Conservation (phyloP, 1,284 basidiomycete species). For the Baeospora myosura region DNA sequence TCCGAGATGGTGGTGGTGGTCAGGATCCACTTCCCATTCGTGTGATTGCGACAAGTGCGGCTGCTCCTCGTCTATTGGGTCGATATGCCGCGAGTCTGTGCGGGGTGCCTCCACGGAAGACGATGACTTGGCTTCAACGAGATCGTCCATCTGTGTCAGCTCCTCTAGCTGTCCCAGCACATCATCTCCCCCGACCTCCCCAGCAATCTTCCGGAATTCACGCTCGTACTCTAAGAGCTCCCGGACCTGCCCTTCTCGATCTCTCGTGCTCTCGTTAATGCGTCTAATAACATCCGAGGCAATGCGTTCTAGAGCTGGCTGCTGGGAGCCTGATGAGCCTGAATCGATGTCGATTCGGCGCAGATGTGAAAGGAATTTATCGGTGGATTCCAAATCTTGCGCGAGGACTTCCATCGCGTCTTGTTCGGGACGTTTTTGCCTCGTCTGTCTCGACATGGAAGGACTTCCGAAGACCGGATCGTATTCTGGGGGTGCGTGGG, state of each 20-base stretch:
- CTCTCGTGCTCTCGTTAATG: slow-evolving; percentile 65
- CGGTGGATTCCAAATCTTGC: slow-evolving; percentile 67
- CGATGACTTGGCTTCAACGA: slow-evolving; percentile 45
- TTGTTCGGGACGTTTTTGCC: slow-evolving; percentile 36
- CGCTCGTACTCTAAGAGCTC: slow-evolving; percentile 70
- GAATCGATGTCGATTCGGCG: slow-evolving; percentile 57
- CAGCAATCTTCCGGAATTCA: slow-evolving; percentile 69
- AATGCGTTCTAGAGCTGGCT: slow-evolving; percentile 55
- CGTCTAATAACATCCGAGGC: slow-evolving; percentile 71
- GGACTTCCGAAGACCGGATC: slow-evolving; percentile 40
- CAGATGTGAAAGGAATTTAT: slow-evolving; percentile 66
- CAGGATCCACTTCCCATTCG: slow-evolving; percentile 60
- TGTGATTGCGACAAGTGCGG: slow-evolving; percentile 19
- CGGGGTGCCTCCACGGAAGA: slow-evolving; percentile 19
- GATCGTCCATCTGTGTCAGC: slow-evolving; percentile 42
- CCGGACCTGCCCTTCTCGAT: slow-evolving; percentile 71
- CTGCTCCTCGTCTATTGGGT: slow-evolving; percentile 36
- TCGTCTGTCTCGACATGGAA: slow-evolving; percentile 21
- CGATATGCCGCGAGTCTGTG: slow-evolving; percentile 23
- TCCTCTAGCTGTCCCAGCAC: slow-evolving; percentile 63
- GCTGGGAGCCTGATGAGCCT: slow-evolving; percentile 30
- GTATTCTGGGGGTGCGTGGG: slow-evolving; percentile 14
- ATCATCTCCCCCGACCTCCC: slow-evolving; percentile 68
- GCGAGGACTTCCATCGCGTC: slow-evolving; percentile 68
- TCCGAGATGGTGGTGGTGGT: slow-evolving; percentile 33